Conservation (phyloP, 1,284 basidiomycete genomes). For the Rhodotorula sp. region DNA sequence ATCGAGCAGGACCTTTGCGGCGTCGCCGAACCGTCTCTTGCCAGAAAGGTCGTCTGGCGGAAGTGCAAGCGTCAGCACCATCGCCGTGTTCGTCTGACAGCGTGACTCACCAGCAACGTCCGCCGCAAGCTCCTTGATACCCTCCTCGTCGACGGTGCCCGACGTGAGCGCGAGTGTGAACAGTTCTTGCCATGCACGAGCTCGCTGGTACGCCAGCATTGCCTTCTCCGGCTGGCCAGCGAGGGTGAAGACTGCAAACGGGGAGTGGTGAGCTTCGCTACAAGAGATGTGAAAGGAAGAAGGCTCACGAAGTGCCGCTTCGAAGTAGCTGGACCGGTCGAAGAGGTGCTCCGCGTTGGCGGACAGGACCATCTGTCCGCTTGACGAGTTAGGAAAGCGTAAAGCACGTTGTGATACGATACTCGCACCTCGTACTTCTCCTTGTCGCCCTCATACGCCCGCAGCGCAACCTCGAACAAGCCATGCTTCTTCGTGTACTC, state of each 20-base stretch:
- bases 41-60: slow-evolving; percentile 33
- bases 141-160: slow-evolving; percentile 54
- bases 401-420: neutral
- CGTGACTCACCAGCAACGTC: slow-evolving; percentile 39
- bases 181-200: slow-evolving; percentile 82
- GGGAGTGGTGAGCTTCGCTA: neutral
- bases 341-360: slow-evolving; percentile 86
- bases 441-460: slow-evolving; percentile 67
- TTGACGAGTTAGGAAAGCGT: neutral
- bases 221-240: slow-evolving; percentile 66
- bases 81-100: neutral
- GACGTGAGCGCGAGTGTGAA: slow-evolving; percentile 68
- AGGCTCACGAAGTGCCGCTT: slow-evolving; percentile 76
- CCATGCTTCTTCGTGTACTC: slow-evolving; percentile 76
- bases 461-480: slow-evolving; percentile 71
- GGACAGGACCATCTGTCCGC: slow-evolving; percentile 61
- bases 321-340: slow-evolving; percentile 74
- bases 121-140: slow-evolving; percentile 55
- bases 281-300: neutral
- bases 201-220: slow-evolving; percentile 79
- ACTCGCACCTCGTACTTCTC: slow-evolving; percentile 59
- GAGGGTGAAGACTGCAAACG: slow-evolving; percentile 65
- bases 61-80: neutral
- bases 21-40: slow-evolving; percentile 61
- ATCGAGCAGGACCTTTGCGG: slow-evolving; percentile 79